A percentile compares a stretch with the other conserved stretches of the same genome.
These are phyloP conservation scores for Striga hermonthica DNA, from an alignment of 305 asterid genomes.

Conservation along the genomic window DNA sequence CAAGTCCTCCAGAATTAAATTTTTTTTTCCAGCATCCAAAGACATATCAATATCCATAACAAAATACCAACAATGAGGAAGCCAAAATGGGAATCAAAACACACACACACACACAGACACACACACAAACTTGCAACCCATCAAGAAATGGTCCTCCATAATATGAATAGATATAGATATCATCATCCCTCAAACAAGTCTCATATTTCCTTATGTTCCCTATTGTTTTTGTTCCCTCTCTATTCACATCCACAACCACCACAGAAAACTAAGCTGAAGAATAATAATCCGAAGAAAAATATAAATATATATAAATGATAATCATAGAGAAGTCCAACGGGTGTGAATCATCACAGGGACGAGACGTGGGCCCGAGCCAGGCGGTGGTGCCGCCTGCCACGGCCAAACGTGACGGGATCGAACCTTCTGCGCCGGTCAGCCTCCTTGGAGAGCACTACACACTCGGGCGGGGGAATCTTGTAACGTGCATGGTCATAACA, in stretches of 20 bases:
- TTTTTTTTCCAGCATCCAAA: slow-evolving; percentile 18
- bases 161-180: slow-evolving; percentile 27
- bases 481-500: slow-evolving; percentile 69
- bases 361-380: slow-evolving; percentile 33
- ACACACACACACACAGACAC: slow-evolving; percentile 32
- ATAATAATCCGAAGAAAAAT: not conserved
- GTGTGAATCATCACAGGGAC: slow-evolving; percentile 29
- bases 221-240: slow-evolving; percentile 30
- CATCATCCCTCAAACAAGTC: too few species aligned
- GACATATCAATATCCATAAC: not conserved
- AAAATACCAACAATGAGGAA: slow-evolving; percentile 25
- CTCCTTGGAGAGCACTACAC: slow-evolving; percentile 52
- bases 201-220: slow-evolving; percentile 10
- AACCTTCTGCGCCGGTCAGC: slow-evolving; percentile 52
- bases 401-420: slow-evolving; percentile 63
- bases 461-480: slow-evolving; percentile 51
- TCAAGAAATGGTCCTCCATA: slow-evolving; percentile 19
- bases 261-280: not conserved
- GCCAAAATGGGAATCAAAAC: slow-evolving; percentile 32
- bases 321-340: not conserved
- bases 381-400: slow-evolving; percentile 47
- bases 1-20: slow-evolving; percentile 23
- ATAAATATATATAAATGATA: not conserved
- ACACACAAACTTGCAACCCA: slow-evolving; percentile 28
- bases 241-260: slow-evolving; percentile 44